phyloP scores from a whole-genome alignment of 305 asterid species.

The Andrographis paniculata region DNA sequence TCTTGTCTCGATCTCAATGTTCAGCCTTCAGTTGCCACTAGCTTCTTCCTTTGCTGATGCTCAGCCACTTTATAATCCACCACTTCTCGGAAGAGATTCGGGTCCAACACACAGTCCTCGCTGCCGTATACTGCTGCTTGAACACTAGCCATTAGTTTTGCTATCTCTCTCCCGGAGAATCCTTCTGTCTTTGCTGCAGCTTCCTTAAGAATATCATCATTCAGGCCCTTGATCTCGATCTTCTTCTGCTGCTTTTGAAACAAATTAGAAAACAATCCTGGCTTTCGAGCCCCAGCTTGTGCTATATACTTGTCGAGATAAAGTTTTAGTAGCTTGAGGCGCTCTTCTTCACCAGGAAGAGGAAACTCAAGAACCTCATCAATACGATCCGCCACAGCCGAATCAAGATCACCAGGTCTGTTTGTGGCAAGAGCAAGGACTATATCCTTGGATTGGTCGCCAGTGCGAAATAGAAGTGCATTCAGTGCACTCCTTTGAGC shows the following conservation, averaged over 20 bases:
- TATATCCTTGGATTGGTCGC: constrained; percentile 91
- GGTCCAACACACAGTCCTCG: constrained; percentile 63
- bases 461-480: constrained; percentile 87
- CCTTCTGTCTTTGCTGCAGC: constrained; percentile 74
- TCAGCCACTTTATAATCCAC: constrained; percentile 95
- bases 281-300: constrained; percentile 62
- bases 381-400: constrained; percentile 91
- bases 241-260: constrained; percentile 55
- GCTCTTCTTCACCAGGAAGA: constrained; percentile 88
- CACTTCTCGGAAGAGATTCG: constrained; percentile 69
- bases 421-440: constrained; percentile 94
- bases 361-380: constrained; percentile 95
- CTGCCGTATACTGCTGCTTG: constrained; percentile 96
- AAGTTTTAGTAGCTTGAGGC: constrained; percentile 66
- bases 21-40: constrained; percentile 32
- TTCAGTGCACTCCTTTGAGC: constrained; percentile 98
- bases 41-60: constrained; percentile 83
- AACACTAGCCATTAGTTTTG: constrained; percentile 88
- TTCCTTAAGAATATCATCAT: constrained; percentile 66
- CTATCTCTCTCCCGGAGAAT: constrained; percentile 91
- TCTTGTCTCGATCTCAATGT: no score
- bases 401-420: constrained; percentile 91
- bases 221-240: constrained; percentile 64
- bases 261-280: constrained; percentile 45
- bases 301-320: constrained; percentile 80